Evolutionary conservation across 768 basidiomycete species (phyloP), one percentile per base, ranked within the genome.

Genomic region (Boletus sensibilis): DNA sequence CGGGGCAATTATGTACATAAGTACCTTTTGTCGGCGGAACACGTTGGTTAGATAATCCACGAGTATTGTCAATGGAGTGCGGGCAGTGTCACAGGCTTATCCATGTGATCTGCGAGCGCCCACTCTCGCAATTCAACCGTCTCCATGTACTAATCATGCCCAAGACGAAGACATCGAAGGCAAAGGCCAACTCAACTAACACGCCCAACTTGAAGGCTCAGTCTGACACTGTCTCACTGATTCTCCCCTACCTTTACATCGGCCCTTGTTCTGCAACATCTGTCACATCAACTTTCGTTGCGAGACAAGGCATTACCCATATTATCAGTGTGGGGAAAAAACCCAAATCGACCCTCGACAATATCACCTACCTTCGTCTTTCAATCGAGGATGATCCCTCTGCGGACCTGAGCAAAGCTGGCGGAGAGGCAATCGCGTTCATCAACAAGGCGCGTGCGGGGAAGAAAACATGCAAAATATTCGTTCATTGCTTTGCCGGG

Each of bases 261-360:
- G 57, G 58, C 29, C 46, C 59, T 1, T 54, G 41, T n/a, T 54
- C 59, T 29, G 58, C 52, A 4, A 60, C 59, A 0, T 60, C 59
- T 12, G 5, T 25, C 2, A 31, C 4, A 31, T 60, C 34, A 12
- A 55, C 59, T 2, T 60, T 55, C 20, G n/a, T 60, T 1, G 18
- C 46, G 4, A 34, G 31, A 34, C 47, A 50, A 35, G 47, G 58
- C 11, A 55, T 61, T 14, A 61, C 59, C 25, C 58, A 60, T 18
- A 27, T 60, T 39, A 45, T 60, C 52, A 61, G 52, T 16, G 46
- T 60, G 2, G 59, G 59, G 3, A 60, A 41, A 21, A 60, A 21
- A 14, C 59, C 59, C 18, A 1, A 2, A 0, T 55, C 52, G 27
- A 49, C 21, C 16, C 20, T 45, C 2, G 59, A 61, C 13, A 25